These are phyloP conservation scores for Naematelia aurantialba DNA, from an alignment of 768 basidiomycete genomes.

Conservation along the genomic window DNA sequence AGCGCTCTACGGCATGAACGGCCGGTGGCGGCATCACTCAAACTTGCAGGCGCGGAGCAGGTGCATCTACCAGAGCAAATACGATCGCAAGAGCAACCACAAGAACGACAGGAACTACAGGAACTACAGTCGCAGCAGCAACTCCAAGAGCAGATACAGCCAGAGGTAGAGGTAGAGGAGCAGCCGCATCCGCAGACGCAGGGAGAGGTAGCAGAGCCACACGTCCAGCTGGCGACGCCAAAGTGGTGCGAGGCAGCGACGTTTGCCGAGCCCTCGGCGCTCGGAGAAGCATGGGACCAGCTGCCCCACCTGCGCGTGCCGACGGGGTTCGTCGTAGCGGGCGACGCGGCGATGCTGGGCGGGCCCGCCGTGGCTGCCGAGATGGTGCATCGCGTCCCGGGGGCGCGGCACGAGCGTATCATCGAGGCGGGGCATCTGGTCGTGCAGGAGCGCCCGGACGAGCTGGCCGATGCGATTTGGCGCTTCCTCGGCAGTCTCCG, in stretches of 20 bases:
- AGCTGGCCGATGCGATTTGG: slow-evolving; percentile 32
- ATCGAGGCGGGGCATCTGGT: slow-evolving; percentile 39
- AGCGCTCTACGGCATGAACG: not conserved
- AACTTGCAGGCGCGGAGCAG: too few species aligned
- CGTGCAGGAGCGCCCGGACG: slow-evolving; percentile 39
- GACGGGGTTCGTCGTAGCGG: slow-evolving; percentile 39
- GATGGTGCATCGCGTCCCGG: slow-evolving; percentile 32
- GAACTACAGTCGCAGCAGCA: not conserved
- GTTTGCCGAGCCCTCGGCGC: slow-evolving; percentile 26
- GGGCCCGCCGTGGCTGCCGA: slow-evolving; percentile 22
- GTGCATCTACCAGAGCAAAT: too few species aligned
- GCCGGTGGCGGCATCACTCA: too few species aligned
- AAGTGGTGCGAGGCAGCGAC: slow-evolving; percentile 33
- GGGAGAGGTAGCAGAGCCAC: slow-evolving; percentile 5
- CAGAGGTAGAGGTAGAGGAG: not conserved
- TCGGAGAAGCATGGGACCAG: slow-evolving; percentile 34
- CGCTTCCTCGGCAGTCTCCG: slow-evolving; percentile 24
- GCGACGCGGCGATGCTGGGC: slow-evolving; percentile 23
- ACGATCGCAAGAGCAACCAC: not conserved
- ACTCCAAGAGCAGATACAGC: not conserved
- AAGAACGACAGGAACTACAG: not conserved
- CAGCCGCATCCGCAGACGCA: not conserved
- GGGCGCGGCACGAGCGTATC: slow-evolving; percentile 28
- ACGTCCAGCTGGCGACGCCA: slow-evolving; percentile 34
- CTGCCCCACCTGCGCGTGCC: slow-evolving; percentile 26